Conservation (phyloP, 345 rosid genomes). For the Ricinus communis region DNA sequence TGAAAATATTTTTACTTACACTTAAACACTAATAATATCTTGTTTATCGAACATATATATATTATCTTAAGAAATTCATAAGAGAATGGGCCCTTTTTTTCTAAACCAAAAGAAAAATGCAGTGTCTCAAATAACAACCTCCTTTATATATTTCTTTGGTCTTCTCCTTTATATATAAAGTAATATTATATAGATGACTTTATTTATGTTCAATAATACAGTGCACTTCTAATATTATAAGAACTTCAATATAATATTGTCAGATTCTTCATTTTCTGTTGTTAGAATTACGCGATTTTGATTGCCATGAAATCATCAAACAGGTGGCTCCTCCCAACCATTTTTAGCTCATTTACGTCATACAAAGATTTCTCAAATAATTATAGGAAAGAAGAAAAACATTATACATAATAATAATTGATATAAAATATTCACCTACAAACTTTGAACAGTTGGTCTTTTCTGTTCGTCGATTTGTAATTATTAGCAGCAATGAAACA, state of each 20-base stretch:
- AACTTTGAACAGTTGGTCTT: slow-evolving; percentile 12
- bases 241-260: slow-evolving; percentile 6
- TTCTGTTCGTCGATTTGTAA: slow-evolving; percentile 3
- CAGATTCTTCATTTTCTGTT: slow-evolving; percentile 13
- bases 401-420: background rate
- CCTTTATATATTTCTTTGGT: too few species aligned
- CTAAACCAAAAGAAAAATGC: too few species aligned
- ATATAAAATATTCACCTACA: slow-evolving; percentile 7
- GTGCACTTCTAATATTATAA: background rate
- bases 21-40: too few species aligned
- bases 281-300: slow-evolving; percentile 20
- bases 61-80: too few species aligned
- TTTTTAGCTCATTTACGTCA: slow-evolving; percentile 6
- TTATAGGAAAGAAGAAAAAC: background rate
- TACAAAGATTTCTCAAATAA: background rate
- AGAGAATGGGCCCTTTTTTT: too few species aligned
- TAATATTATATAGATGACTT: too few species aligned
- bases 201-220: background rate
- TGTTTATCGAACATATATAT: too few species aligned
- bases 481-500: slow-evolving; percentile 17
- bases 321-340: slow-evolving; percentile 8
- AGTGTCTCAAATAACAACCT: too few species aligned
- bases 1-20: too few species aligned
- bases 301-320: slow-evolving; percentile 14
- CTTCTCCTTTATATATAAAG: too few species aligned